Evolutionary conservation across 2,329 filamentous ascomycete genomes (phyloP), one percentile per base, ranked within the genome.

Genomic region (Thermothelomyces thermophilus): DNA sequence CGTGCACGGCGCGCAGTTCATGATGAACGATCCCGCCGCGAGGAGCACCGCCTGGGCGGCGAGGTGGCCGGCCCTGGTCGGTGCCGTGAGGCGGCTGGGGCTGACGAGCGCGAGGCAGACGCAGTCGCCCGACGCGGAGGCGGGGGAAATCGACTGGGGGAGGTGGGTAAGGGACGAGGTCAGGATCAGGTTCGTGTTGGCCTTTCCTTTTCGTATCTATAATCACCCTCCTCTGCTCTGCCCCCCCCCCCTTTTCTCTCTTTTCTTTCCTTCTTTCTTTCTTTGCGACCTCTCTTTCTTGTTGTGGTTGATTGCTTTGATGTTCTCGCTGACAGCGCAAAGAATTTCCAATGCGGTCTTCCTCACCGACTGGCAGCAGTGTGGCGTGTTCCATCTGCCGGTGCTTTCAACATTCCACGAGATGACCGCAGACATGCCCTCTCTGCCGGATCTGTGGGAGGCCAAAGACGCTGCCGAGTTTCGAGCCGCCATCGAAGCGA

Each of bases 281-380:
- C 11, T 11, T 5, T 5, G n/a, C n/a, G n/a, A n/a, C n/a, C n/a
- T n/a, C n/a, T n/a, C n/a, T n/a, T n/a, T n/a, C n/a, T n/a, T n/a
- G n/a, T n/a, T n/a, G n/a, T n/a, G n/a, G n/a, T n/a, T n/a, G n/a
- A n/a, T n/a, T n/a, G n/a, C n/a, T n/a, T n/a, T n/a, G n/a, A n/a
- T n/a, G n/a, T n/a, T n/a, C n/a, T 8, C 14, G 24, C 43, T 46
- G 8, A 50, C 30, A 5, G 19, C 24, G 11, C 3, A 16, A 3
- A 64, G 63, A 11, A 50, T 62, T 17, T 58, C 56, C 1, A 55
- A 44, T 0, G 63, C 61, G 60, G 54, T 56, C 3, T 46, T 60
- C 8, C 41, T 62, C 4, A 50, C 51, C 6, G 62, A 64, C 46
- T 64, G 61, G 60, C 62, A 64, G 19, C 60, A 65, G 26, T 42